These are phyloP conservation scores for Diaporthe batatas DNA, from an alignment of 2,329 filamentous ascomycete species.

Conservation along the genomic window DNA sequence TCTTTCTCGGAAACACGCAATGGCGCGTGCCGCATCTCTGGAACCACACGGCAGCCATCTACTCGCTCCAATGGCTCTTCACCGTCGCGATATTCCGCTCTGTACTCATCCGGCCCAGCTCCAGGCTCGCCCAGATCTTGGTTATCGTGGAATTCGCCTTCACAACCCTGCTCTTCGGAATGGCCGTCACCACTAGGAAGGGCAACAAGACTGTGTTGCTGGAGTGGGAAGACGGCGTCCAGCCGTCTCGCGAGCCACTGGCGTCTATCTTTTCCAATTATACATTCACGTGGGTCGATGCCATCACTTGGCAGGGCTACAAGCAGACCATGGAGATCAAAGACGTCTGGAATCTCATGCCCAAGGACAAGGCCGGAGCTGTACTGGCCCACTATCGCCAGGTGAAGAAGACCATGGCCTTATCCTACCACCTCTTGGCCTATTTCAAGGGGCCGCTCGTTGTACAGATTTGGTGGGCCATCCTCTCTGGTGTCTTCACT, in stretches of 20 bases:
- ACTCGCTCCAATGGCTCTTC: slow-evolving; percentile 85
- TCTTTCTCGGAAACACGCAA: slow-evolving; percentile 75
- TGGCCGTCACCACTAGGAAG: slow-evolving; percentile 86
- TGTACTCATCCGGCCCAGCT: slow-evolving; percentile 81
- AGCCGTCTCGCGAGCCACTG: slow-evolving; percentile 87
- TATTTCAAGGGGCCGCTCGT: slow-evolving; percentile 86
- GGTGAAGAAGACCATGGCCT: slow-evolving; percentile 81
- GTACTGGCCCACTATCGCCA: slow-evolving; percentile 88
- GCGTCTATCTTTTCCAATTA: slow-evolving; percentile 90
- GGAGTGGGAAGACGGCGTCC: slow-evolving; percentile 89
- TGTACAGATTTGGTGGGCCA: slow-evolving; percentile 84
- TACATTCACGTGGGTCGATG: slow-evolving; percentile 92
- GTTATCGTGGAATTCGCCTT: slow-evolving; percentile 81
- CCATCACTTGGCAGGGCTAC: slow-evolving; percentile 90
- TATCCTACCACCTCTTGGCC: slow-evolving; percentile 84
- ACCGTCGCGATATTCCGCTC: slow-evolving; percentile 85
- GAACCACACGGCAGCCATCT: slow-evolving; percentile 92
- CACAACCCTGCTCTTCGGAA: slow-evolving; percentile 78
- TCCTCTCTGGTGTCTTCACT: slow-evolving; percentile 83
- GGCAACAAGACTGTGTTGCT: slow-evolving; percentile 91
- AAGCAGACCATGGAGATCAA: slow-evolving; percentile 84
- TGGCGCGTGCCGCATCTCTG: slow-evolving; percentile 81
- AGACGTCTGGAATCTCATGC: slow-evolving; percentile 91
- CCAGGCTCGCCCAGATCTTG: slow-evolving; percentile 72
- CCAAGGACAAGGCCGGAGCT: slow-evolving; percentile 86